These are phyloP conservation scores for Guillardia theta DNA, from an alignment of 78 protist species.

Conservation along the genomic window DNA sequence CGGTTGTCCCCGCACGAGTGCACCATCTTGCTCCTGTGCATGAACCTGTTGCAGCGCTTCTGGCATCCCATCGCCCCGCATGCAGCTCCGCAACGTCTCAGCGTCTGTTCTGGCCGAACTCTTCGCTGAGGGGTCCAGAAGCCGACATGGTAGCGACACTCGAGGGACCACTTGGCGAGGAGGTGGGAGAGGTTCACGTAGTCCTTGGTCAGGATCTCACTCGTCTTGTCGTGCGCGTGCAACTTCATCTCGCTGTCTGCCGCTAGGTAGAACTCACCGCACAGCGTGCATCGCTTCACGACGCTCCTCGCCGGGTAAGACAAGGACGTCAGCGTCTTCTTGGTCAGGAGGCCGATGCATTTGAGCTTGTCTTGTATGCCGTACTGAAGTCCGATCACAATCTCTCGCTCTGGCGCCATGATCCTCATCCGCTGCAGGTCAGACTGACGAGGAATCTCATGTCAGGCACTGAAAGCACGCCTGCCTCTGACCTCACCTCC, in stretches of 20 bases:
- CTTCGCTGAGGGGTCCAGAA: constrained; percentile 1
- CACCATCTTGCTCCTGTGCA: background rate
- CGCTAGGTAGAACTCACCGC: background rate
- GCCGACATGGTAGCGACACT: background rate
- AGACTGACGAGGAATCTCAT: no score
- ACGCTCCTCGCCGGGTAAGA: background rate
- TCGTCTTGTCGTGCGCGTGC: no score
- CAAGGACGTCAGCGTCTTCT: background rate
- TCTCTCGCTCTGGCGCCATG: background rate
- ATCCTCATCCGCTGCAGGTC: background rate
- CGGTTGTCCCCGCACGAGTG: background rate
- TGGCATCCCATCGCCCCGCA: background rate
- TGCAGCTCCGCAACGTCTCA: background rate
- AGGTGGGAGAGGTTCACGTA: no score
- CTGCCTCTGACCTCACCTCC: background rate
- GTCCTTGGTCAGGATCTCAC: no score
- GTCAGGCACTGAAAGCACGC: no score
- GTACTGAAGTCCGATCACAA: background rate
- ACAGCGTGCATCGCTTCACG: background rate
- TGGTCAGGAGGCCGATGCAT: background rate
- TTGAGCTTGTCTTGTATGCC: background rate
- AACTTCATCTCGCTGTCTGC: background rate
- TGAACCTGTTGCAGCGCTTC: background rate
- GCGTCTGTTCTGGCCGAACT: background rate
- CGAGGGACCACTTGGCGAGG: no score